Percentiles rank a stretch among this genome's conserved stretches.
phyloP scores from a whole-genome alignment of 2,329 filamentous ascomycete species.

The Chaetomium sp. region DNA sequence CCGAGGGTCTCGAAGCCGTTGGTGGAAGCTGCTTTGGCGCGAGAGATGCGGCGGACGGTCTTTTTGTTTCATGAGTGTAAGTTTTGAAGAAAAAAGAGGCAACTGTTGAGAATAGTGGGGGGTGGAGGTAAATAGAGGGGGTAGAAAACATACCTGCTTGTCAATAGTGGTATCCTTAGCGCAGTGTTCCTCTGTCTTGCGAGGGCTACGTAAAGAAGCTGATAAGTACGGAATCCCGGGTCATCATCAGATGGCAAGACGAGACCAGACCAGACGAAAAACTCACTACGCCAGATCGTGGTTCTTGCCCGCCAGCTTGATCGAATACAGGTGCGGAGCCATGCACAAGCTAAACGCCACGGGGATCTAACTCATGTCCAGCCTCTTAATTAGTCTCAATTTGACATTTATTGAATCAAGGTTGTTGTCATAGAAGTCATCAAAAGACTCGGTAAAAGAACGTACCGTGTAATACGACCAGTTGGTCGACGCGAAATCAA shows the following conservation, averaged over 20 bases:
- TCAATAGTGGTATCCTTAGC: constrained; percentile 28
- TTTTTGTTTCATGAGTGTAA: constrained; percentile 2
- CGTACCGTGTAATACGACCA: constrained; percentile 26
- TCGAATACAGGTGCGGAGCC: constrained; percentile 32
- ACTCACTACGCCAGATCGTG: constrained; percentile 33
- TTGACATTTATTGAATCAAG: constrained; percentile 12
- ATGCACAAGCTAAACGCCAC: constrained; percentile 33
- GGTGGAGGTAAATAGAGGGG: background rate
- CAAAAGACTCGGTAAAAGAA: background rate
- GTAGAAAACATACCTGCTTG: constrained; percentile 23
- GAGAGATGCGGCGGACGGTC: constrained; percentile 21
- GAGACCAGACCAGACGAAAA: background rate
- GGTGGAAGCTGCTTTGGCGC: constrained; percentile 27
- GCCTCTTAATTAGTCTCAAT: too few species aligned
- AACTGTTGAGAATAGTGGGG: too few species aligned
- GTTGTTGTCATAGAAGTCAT: background rate
- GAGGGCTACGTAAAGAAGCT: constrained; percentile 25
- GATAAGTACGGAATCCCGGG: background rate
- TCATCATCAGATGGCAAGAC: background rate
- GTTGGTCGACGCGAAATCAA: constrained; percentile 22
- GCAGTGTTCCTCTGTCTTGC: constrained; percentile 28
- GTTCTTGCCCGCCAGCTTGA: constrained; percentile 26
- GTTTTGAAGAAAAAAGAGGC: background rate
- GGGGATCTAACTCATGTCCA: constrained; percentile 29
- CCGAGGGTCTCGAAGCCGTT: constrained; percentile 42